phyloP scores from a whole-genome alignment of 805 yeast species.

The Saccharomycopsis schoenii region DNA sequence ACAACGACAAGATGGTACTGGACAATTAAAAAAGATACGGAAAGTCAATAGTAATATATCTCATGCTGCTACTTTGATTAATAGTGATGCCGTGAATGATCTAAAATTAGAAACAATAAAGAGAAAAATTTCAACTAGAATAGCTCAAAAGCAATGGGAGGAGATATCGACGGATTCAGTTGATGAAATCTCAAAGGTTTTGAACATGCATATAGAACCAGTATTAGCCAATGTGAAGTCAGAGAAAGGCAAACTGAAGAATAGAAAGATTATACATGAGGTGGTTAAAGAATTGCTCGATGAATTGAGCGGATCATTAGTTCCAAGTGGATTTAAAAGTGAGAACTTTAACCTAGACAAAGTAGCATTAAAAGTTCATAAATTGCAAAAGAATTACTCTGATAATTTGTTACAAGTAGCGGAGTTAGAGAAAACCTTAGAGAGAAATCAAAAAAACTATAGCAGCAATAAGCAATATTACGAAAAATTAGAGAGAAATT shows the following conservation, averaged over 20 bases:
- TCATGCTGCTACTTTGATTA: not conserved
- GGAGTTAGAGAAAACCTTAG: constrained; percentile 6
- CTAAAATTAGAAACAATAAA: constrained; percentile 6
- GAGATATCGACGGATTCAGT: constrained; percentile 7
- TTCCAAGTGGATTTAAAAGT: constrained; percentile 12
- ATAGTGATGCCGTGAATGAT: not conserved
- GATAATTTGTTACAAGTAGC: constrained; percentile 6
- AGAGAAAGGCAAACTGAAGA: not conserved
- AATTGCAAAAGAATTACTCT: constrained; percentile 9
- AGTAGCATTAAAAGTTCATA: not conserved
- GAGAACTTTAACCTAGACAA: constrained; percentile 10
- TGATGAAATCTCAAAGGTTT: constrained; percentile 3
- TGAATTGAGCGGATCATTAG: constrained; percentile 11
- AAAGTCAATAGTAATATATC: not conserved
- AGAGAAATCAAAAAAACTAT: constrained; percentile 3
- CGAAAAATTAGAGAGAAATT: constrained; percentile 5
- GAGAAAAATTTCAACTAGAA: constrained; percentile 5
- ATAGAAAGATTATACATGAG: constrained; percentile 1
- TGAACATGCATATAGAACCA: constrained; percentile 11
- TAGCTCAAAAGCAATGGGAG: constrained; percentile 17
- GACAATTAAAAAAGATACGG: not conserved
- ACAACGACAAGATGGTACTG: not conserved
- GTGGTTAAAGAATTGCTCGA: not conserved
- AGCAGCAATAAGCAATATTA: constrained; percentile 6
- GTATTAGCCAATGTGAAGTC: constrained; percentile 6